phyloP scores from a whole-genome alignment of 768 basidiomycete species.

The Dictyophora rubrovolvata region DNA sequence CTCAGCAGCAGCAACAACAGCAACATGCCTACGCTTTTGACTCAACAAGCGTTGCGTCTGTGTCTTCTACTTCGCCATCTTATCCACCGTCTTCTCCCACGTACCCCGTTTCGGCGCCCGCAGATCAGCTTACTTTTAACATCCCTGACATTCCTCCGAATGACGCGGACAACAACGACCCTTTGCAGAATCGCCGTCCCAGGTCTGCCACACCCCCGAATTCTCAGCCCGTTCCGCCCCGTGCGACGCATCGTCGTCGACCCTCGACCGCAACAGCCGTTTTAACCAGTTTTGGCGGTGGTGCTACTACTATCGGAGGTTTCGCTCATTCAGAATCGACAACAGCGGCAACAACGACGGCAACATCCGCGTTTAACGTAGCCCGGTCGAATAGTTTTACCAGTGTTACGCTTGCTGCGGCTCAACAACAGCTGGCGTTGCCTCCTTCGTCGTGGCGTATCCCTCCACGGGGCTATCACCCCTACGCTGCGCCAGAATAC shows the following conservation, averaged over 20 bases:
- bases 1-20: background rate
- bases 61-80: background rate
- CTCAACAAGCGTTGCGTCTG: background rate
- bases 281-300: background rate
- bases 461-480: slow-evolving; percentile 21
- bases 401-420: background rate
- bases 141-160: background rate
- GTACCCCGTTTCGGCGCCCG: slow-evolving; percentile 1
- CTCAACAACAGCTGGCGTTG: background rate
- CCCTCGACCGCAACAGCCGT: background rate
- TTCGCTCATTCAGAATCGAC: too few relatives aligned
- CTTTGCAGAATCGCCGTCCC: background rate
- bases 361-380: background rate
- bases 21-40: background rate
- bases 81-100: background rate
- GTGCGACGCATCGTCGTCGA: background rate
- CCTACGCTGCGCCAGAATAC: slow-evolving; percentile 20
- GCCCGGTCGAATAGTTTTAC: background rate
- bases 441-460: background rate
- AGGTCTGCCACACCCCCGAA: slow-evolving; percentile 1
- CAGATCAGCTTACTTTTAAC: background rate
- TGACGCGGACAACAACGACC: background rate
- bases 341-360: too few relatives aligned
- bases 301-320: too few relatives aligned
- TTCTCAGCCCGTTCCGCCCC: background rate